Evolutionary conservation across 805 yeast species (phyloP), one percentile per base, ranked within the genome.

Genomic region (Barnettozyma sucrosica): DNA sequence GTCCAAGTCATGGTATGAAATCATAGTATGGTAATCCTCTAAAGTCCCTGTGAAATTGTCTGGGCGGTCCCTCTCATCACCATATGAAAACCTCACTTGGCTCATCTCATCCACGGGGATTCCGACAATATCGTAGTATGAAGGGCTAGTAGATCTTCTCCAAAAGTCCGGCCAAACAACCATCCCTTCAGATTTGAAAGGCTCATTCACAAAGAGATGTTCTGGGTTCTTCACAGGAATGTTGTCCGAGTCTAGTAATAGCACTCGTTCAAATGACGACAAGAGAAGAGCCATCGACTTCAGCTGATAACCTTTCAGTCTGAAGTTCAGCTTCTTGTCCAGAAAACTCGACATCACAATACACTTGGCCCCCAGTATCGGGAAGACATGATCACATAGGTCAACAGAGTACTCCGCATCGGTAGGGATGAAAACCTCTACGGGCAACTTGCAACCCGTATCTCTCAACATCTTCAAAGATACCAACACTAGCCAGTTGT

Each of bases 341-440:
- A 75, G 66, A 38, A 75, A 70, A 16, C 69, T 66, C 8, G 36
- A 75, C 70, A 55, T 79, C 74, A 21, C 73, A 62, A 83, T 69
- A 66, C 93, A 85, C 50, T 69, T 73, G 1, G 87, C 89, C 49
- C 80, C 76, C 47, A 79, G 57, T n/a, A 82, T 64, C 0, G 95
- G 93, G 55, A 87, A 69, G 3, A 84, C 69, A 8, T 67, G 66
- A 20, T 77, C 79, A 66, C 96, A 89, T 45, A 81, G 72, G 48
- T 82, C 85, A 33, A 79, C 73, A 58, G 87, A 93, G 57, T 79
- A 85, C 58, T 85, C 93, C 28, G 75, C 75, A 19, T 73, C 69
- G 34, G 78, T 74, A 8, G 95, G 95, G 53, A 89, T 79, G 54
- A 87, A 75, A 9, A 89, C 85, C 69, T 89, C 97, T 19, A 89